These are phyloP conservation scores for Liriodendron chinense DNA, from an alignment of 164 flowering plant species.

Conservation along the genomic window DNA sequence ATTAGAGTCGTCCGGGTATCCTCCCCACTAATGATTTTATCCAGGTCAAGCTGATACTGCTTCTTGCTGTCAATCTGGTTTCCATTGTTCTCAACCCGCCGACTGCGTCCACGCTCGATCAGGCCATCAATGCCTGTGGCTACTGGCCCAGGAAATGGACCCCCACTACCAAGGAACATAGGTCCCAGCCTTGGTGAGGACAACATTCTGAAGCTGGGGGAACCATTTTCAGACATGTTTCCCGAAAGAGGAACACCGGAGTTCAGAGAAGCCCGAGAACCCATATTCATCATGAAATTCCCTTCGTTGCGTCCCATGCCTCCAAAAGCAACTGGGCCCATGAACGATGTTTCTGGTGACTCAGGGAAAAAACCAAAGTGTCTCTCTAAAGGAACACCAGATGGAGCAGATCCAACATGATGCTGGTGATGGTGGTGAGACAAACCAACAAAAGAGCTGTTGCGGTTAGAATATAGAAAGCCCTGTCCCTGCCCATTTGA, in stretches of 20 bases:
- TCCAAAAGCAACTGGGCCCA: slow-evolving; percentile 46
- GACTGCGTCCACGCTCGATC: slow-evolving; percentile 57
- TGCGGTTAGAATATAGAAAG: slow-evolving; percentile 42
- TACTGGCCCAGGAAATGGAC: slow-evolving; percentile 42
- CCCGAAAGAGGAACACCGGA: slow-evolving; percentile 46
- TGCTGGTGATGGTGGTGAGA: slow-evolving; percentile 42
- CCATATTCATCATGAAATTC: slow-evolving; percentile 49
- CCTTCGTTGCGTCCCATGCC: slow-evolving; percentile 53
- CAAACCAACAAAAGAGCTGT: slow-evolving; percentile 42
- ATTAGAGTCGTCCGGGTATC: slow-evolving; percentile 86
- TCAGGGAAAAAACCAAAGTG: slow-evolving; percentile 67
- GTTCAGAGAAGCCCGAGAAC: slow-evolving; percentile 44
- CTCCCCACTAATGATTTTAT: slow-evolving; percentile 76
- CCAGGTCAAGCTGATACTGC: slow-evolving; percentile 88
- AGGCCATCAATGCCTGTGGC: slow-evolving; percentile 48
- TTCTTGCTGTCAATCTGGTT: slow-evolving; percentile 69
- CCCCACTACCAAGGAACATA: slow-evolving; percentile 48
- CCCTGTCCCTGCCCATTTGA: slow-evolving; percentile 55
- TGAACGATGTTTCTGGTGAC: slow-evolving; percentile 60
- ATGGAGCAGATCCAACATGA: slow-evolving; percentile 97
- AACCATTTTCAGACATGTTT: slow-evolving; percentile 61
- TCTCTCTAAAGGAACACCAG: slow-evolving; percentile 67
- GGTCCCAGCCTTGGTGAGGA: slow-evolving; percentile 64
- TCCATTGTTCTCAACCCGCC: slow-evolving; percentile 58
- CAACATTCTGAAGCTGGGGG: slow-evolving; percentile 62